phyloP scores from a whole-genome alignment of 148 eudicot genomes.

The Persicaria tinctoria region DNA sequence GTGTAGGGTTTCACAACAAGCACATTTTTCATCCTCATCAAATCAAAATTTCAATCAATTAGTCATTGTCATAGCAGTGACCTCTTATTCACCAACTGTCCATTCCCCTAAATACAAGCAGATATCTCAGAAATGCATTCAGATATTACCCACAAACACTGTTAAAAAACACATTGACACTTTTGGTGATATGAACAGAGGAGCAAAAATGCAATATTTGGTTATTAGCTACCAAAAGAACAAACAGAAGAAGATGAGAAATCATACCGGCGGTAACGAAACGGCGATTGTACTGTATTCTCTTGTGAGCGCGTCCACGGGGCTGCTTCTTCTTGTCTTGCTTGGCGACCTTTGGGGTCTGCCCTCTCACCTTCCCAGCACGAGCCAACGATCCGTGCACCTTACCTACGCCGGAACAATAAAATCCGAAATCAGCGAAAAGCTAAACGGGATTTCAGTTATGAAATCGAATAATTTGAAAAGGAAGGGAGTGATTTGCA shows the following conservation, averaged over 20 bases:
- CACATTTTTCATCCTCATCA: neutral
- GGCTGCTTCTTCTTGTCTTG: constrained; percentile 99
- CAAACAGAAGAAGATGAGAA: neutral
- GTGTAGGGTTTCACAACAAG: neutral
- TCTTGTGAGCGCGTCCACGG: constrained; percentile 88
- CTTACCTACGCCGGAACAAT: constrained; percentile 26
- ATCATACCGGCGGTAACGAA: constrained; percentile 78
- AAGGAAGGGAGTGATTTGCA: neutral
- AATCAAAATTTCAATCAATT: neutral
- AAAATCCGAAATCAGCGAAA: constrained; percentile 3
- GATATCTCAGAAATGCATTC: too few relatives aligned
- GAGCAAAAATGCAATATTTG: too few relatives aligned
- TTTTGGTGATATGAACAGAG: too few relatives aligned
- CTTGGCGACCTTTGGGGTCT: constrained; percentile 77
- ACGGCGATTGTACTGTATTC: constrained; percentile 79
- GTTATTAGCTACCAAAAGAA: neutral
- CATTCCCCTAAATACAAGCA: too few relatives aligned
- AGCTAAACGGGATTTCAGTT: neutral
- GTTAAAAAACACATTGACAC: too few relatives aligned
- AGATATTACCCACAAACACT: too few relatives aligned
- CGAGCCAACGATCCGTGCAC: constrained; percentile 95
- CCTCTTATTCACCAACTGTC: too few relatives aligned
- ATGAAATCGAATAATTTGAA: neutral
- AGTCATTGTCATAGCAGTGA: neutral
- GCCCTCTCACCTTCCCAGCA: constrained; percentile 94